A percentile compares a stretch with the other conserved stretches of the same genome.
These are phyloP conservation scores for Coemansia sp. DNA, from an alignment of 192 early-diverging fungal species.

Conservation along the genomic window DNA sequence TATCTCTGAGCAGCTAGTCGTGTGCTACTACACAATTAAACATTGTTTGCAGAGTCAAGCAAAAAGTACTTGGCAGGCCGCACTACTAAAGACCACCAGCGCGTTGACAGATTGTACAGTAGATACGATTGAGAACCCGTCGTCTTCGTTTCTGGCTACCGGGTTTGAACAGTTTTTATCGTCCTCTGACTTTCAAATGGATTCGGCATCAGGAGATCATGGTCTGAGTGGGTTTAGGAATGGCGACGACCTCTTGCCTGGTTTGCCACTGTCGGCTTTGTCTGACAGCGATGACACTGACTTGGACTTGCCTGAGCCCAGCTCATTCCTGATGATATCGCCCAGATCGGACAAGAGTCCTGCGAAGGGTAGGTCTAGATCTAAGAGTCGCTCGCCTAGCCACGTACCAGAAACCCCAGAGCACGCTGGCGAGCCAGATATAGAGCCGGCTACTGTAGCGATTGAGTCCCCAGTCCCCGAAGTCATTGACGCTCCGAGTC, in stretches of 20 bases:
- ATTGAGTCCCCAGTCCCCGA: not conserved
- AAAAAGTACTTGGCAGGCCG: not conserved
- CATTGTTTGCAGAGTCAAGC: not conserved
- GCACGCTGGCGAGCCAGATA: not conserved
- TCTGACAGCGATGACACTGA: slow-evolving; percentile 32
- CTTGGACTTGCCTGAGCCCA: slow-evolving; percentile 42
- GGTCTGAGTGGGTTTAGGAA: not conserved
- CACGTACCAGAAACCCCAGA: not conserved
- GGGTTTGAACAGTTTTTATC: slow-evolving; percentile 3
- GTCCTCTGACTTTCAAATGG: slow-evolving; percentile 4
- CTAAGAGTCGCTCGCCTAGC: not conserved
- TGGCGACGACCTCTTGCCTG: not conserved
- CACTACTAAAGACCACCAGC: not conserved
- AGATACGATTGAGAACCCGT: slow-evolving; percentile 6
- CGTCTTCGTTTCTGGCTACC: not conserved
- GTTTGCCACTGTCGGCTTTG: slow-evolving; percentile 6
- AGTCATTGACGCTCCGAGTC: not conserved
- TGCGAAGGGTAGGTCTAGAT: not conserved
- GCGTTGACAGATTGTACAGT: slow-evolving; percentile 8
- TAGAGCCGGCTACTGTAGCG: not conserved
- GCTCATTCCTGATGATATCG: slow-evolving; percentile 20
- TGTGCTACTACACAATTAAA: slow-evolving; percentile 15
- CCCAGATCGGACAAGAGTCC: not conserved
- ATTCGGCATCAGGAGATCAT: not conserved
- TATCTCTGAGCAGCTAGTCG: not conserved